These are phyloP conservation scores for Alternaria triticina DNA, from an alignment of 2,329 filamentous ascomycete genomes.

Conservation along the genomic window DNA sequence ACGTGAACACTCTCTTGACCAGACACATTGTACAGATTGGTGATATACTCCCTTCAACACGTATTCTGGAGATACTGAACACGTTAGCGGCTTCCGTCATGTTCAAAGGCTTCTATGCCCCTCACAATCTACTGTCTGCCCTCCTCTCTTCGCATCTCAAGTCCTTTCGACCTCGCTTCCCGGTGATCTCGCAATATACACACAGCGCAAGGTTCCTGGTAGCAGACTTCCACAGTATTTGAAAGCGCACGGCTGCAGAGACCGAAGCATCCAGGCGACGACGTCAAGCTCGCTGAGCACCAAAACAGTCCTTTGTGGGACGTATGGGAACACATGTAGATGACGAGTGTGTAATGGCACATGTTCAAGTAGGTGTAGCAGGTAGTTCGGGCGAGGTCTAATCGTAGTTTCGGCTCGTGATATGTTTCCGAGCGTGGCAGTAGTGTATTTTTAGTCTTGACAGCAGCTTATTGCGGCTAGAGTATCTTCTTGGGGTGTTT, in stretches of 20 bases:
- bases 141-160: not conserved
- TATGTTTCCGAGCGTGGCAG: not conserved
- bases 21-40: not conserved
- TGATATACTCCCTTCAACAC: not conserved
- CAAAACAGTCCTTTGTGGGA: not conserved
- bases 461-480: not conserved
- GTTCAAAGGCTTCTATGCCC: not conserved
- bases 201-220: not conserved
- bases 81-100: not conserved
- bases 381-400: not conserved
- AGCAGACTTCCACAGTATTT: not conserved
- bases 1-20: not conserved
- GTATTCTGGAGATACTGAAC: not conserved
- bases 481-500: not conserved
- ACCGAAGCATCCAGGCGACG: not conserved
- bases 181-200: not conserved
- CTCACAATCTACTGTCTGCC: not conserved
- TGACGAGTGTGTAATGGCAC: not conserved
- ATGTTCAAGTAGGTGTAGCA: not conserved
- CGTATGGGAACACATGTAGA: not conserved
- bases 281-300: not conserved
- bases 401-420: not conserved
- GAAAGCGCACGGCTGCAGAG: not conserved
- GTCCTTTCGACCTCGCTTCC: not conserved
- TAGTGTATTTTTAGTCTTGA: not conserved